A percentile compares a stretch with the other conserved stretches of the same genome.
Conservation (phyloP, 1,284 basidiomycete genomes). For the Marasmius fiardii region DNA sequence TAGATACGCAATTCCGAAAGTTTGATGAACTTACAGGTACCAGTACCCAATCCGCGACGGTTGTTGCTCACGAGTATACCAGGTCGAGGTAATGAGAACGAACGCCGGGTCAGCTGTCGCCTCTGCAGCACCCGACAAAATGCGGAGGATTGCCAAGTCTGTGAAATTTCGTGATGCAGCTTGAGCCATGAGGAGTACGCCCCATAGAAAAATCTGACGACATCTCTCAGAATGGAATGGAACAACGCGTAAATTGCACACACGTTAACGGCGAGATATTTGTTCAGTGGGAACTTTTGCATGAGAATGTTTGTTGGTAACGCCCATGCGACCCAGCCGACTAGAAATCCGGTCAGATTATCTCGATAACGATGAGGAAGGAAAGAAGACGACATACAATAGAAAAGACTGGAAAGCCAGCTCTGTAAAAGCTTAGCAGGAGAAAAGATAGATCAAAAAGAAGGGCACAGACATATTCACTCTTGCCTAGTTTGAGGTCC, state of each 20-base stretch:
- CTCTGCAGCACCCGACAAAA: conserved; percentile 39
- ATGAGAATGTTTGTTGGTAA: conserved; percentile 44
- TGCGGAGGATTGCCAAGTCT: conserved; percentile 35
- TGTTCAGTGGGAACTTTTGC: conserved; percentile 39
- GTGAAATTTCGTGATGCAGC: conserved; percentile 38
- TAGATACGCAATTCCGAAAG: not conserved
- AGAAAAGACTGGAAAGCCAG: conserved; percentile 36
- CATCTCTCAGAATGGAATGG: not conserved
- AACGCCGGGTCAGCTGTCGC: conserved; percentile 30
- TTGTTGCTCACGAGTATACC: conserved; percentile 39
- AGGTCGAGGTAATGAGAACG: conserved; percentile 33
- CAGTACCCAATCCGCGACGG: conserved; percentile 33
- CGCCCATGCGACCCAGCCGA: conserved; percentile 43
- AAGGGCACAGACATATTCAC: conserved; percentile 19
- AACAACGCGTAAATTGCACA: not conserved
- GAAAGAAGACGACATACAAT: conserved; percentile 23
- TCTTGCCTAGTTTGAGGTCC: conserved; percentile 18
- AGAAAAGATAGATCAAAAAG: not conserved
- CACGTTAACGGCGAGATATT: conserved; percentile 38
- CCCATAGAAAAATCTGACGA: conserved; percentile 38
- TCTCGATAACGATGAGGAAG: not conserved
- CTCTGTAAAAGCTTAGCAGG: conserved; percentile 12
- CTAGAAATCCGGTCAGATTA: conserved; percentile 7
- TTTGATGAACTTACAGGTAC: conserved; percentile 20
- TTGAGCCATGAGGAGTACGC: conserved; percentile 39